phyloP scores from a whole-genome alignment of 345 rosid species.

The Salix caprea region DNA sequence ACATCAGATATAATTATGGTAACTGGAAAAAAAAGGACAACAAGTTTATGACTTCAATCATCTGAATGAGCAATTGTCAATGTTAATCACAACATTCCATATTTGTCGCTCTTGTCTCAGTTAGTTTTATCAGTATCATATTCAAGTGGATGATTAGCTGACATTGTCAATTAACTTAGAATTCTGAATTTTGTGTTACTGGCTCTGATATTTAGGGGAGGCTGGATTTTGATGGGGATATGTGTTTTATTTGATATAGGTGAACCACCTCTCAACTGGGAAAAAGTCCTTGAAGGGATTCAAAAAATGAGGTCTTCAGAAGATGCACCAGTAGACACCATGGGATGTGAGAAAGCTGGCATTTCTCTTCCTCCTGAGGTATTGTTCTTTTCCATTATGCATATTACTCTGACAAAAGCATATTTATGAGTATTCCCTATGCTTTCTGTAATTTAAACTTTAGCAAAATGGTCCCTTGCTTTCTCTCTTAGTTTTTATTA shows the following conservation, averaged over 20 bases:
- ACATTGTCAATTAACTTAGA: background rate
- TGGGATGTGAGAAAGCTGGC: conserved; percentile 83
- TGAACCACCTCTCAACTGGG: conserved; percentile 55
- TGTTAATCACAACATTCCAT: background rate
- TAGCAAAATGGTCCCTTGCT: background rate
- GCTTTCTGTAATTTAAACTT: background rate
- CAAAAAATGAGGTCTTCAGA: conserved; percentile 59
- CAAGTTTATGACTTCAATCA: background rate
- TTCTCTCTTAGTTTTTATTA: background rate
- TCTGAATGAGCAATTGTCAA: background rate
- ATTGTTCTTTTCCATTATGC: conserved; percentile 3
- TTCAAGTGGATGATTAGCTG: background rate
- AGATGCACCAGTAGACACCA: conserved; percentile 70
- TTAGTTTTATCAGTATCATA: background rate
- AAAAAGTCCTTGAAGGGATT: conserved; percentile 60
- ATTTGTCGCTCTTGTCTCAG: background rate
- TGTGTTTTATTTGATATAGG: conserved; percentile 24
- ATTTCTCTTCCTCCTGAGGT: conserved; percentile 64
- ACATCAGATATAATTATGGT: background rate
- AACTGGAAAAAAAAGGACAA: background rate
- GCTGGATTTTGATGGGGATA: background rate
- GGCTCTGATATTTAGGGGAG: background rate
- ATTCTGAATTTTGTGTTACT: background rate
- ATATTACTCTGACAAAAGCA: background rate
- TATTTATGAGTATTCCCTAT: background rate